These are phyloP conservation scores for Pseudogymnoascus sp. DNA, from an alignment of 2,329 filamentous ascomycete species.

Conservation along the genomic window DNA sequence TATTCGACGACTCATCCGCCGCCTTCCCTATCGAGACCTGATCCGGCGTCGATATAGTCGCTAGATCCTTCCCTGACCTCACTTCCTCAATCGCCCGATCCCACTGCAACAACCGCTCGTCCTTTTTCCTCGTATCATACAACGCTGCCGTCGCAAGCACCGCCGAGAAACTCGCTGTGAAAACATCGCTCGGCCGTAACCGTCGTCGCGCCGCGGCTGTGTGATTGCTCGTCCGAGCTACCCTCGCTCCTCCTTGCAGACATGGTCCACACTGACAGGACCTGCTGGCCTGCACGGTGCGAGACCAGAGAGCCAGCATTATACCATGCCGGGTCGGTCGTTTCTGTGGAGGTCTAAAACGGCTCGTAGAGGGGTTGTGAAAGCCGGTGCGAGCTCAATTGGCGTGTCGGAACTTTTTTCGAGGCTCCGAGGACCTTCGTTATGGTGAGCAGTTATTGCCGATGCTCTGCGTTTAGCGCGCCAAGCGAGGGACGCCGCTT, in stretches of 20 bases:
- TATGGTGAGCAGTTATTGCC: conserved; percentile 1
- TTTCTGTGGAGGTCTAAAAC: conserved; percentile 11
- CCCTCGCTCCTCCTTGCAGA: conserved; percentile 37
- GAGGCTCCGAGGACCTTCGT: neutral
- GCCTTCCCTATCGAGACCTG: conserved; percentile 6
- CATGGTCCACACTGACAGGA: conserved; percentile 58
- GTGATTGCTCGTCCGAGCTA: conserved; percentile 37
- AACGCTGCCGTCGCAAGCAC: conserved; percentile 58
- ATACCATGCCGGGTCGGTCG: conserved; percentile 16
- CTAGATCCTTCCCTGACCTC: conserved; percentile 21
- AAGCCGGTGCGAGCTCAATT: neutral
- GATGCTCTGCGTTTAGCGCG: neutral
- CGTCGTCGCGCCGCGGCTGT: conserved; percentile 43
- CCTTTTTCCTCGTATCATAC: conserved; percentile 52
- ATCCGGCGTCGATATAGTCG: neutral
- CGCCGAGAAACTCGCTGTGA: conserved; percentile 61
- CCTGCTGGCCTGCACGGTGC: conserved; percentile 52
- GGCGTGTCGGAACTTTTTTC: neutral
- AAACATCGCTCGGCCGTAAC: conserved; percentile 43
- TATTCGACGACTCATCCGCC: conserved; percentile 1
- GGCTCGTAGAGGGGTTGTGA: neutral
- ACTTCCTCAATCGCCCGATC: conserved; percentile 52
- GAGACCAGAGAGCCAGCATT: conserved; percentile 64
- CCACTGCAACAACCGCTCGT: conserved; percentile 49
- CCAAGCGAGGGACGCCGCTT: conserved; percentile 2